Evolutionary conservation across 257 asterid species (phyloP).

Genomic region (Nicotiana noctiflora): DNA sequence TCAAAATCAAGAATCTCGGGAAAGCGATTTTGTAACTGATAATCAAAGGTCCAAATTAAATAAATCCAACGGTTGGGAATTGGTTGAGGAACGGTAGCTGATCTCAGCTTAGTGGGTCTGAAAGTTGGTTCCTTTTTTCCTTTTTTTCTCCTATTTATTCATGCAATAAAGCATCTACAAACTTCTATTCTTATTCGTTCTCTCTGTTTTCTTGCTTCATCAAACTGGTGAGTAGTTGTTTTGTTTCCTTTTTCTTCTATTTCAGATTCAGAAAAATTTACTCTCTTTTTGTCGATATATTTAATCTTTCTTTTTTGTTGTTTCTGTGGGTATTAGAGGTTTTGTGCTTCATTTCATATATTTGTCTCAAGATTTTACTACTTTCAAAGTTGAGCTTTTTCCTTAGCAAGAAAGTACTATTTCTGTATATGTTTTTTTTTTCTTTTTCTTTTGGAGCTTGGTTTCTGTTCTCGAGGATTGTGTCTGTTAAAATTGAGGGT

Average conservation of each 20-base stretch:
- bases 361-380: background rate
- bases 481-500: background rate
- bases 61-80: constrained; percentile 28
- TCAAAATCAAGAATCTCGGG: constrained; percentile 27
- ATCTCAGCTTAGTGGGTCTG: constrained; percentile 15
- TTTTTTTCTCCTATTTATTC: constrained; percentile 21
- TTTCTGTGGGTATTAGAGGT: constrained; percentile 6
- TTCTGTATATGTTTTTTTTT: background rate
- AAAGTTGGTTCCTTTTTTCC: constrained; percentile 2
- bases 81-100: background rate
- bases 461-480: background rate
- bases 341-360: background rate
- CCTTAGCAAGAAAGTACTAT: background rate
- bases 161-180: background rate
- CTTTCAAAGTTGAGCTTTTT: background rate
- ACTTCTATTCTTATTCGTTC: background rate
- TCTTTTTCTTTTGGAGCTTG: background rate
- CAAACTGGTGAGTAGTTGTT: background rate
- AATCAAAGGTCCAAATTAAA: constrained; percentile 13
- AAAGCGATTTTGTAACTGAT: constrained; percentile 14
- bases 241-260: background rate
- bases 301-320: background rate
- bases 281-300: background rate
- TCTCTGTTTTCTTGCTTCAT: background rate
- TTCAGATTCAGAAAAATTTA: background rate